A percentile compares a stretch with the other conserved stretches of the same genome.
phyloP scores from a whole-genome alignment of 495 filamentous ascomycete species.

The Xylaria grammica region DNA sequence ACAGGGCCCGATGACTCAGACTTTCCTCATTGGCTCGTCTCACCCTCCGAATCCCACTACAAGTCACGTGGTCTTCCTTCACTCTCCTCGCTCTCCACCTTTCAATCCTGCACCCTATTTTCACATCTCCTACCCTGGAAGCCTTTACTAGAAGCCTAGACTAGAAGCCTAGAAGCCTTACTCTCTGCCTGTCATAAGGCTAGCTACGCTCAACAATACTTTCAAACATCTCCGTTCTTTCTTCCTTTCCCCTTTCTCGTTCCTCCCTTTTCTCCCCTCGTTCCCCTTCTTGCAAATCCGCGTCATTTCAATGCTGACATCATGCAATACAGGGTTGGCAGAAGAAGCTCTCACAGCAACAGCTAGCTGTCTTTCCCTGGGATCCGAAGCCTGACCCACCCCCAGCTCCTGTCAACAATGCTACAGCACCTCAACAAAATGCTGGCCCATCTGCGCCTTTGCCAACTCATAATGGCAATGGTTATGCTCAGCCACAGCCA shows the following conservation, averaged over 20 bases:
- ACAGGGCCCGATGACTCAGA: slow-evolving; percentile 37
- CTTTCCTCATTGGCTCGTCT: slow-evolving; percentile 28
- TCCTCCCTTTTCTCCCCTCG: not conserved
- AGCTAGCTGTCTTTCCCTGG: slow-evolving; percentile 92
- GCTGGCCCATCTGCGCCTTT: slow-evolving; percentile 39
- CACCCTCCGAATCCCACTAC: not conserved
- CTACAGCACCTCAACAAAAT: slow-evolving; percentile 35
- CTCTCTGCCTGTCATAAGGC: not conserved
- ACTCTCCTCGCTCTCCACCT: slow-evolving; percentile 8
- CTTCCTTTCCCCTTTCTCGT: not conserved
- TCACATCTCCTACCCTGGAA: slow-evolving; percentile 7
- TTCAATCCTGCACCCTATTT: slow-evolving; percentile 10
- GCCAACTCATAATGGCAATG: slow-evolving; percentile 31
- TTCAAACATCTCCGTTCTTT: not conserved
- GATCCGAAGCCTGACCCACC: slow-evolving; percentile 71
- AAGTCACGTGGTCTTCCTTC: slow-evolving; percentile 35
- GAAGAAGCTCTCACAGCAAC: slow-evolving; percentile 78
- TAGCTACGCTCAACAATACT: not conserved
- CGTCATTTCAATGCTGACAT: slow-evolving; percentile 20
- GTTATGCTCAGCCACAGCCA: slow-evolving; percentile 45
- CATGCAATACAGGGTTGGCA: slow-evolving; percentile 80
- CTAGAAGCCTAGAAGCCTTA: slow-evolving; percentile 8
- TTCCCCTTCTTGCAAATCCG: not conserved
- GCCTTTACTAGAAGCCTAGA: too few relatives aligned
- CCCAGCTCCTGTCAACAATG: slow-evolving; percentile 48